phyloP scores from a whole-genome alignment of 164 flowering plant genomes.

The Platanus orientalis region DNA sequence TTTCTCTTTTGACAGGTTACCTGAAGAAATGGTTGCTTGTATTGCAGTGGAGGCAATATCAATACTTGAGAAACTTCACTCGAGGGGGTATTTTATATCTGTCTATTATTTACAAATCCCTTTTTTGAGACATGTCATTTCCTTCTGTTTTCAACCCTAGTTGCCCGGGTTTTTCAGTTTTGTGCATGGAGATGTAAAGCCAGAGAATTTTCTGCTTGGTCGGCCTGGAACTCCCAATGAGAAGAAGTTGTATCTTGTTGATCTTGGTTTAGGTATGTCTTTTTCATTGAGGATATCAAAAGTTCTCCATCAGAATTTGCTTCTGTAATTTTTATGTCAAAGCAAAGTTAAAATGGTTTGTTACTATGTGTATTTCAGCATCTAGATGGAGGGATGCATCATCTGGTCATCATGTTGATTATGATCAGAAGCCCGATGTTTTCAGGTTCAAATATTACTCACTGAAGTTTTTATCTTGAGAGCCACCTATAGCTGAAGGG shows the following conservation, averaged over 20 bases:
- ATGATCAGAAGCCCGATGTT: constrained; percentile 64
- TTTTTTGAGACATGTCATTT: background rate
- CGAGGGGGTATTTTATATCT: constrained; percentile 35
- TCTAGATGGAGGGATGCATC: constrained; percentile 46
- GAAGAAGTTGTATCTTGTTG: constrained; percentile 46
- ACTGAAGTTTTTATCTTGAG: background rate
- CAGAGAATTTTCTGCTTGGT: constrained; percentile 65
- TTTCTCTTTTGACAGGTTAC: constrained; percentile 27
- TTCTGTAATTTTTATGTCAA: background rate
- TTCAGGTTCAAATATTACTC: constrained; percentile 36
- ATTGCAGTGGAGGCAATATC: constrained; percentile 59
- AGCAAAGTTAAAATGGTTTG: background rate
- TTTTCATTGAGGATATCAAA: background rate
- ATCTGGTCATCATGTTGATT: constrained; percentile 52
- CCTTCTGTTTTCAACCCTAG: background rate
- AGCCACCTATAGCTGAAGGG: background rate
- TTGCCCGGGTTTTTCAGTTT: constrained; percentile 25
- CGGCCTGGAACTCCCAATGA: constrained; percentile 43
- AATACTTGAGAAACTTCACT: constrained; percentile 51
- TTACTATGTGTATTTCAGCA: constrained; percentile 25
- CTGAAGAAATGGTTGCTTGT: constrained; percentile 57
- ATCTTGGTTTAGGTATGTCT: constrained; percentile 53
- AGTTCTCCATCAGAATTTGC: background rate
- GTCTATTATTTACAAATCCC: background rate
- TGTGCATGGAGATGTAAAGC: constrained; percentile 66